Percentiles rank a stretch among this genome's conserved stretches.
These are phyloP conservation scores for Capsella bursapastoris DNA, from an alignment of 345 rosid genomes.

Conservation along the genomic window DNA sequence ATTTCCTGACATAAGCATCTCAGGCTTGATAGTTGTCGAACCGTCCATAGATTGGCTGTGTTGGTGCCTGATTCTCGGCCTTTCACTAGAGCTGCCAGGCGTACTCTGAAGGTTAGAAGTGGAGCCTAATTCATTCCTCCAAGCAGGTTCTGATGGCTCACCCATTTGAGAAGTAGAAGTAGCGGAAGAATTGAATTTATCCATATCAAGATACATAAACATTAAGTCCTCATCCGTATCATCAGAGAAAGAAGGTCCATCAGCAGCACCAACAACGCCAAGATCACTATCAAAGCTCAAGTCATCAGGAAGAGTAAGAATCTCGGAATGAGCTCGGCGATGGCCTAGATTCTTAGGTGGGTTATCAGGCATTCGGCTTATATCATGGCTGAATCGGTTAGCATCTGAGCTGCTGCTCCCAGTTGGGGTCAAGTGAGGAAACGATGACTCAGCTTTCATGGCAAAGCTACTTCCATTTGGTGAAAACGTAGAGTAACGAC, in stretches of 20 bases:
- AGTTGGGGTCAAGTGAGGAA: slow-evolving; percentile 51
- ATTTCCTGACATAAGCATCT: slow-evolving; percentile 76
- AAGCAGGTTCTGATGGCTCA: slow-evolving; percentile 51
- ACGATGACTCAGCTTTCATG: slow-evolving; percentile 60
- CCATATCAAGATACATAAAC: slow-evolving; percentile 86
- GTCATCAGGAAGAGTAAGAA: slow-evolving; percentile 90
- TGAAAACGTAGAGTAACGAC: slow-evolving; percentile 61
- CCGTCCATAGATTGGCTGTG: slow-evolving; percentile 98
- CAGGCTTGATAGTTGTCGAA: slow-evolving; percentile 70
- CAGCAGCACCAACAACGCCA: slow-evolving; percentile 78
- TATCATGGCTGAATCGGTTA: slow-evolving; percentile 67
- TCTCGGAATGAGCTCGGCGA: slow-evolving; percentile 95
- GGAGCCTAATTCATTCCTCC: slow-evolving; percentile 26
- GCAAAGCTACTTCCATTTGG: slow-evolving; percentile 50
- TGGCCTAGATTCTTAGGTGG: slow-evolving; percentile 87
- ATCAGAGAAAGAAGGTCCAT: slow-evolving; percentile 64
- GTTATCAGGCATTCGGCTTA: slow-evolving; percentile 85
- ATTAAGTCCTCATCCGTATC: slow-evolving; percentile 85
- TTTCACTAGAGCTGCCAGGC: slow-evolving; percentile 58
- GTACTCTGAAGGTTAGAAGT: slow-evolving; percentile 43
- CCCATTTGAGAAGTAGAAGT: slow-evolving; percentile 64
- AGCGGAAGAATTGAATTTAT: slow-evolving; percentile 76
- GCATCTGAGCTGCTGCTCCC: slow-evolving; percentile 59
- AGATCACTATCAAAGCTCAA: slow-evolving; percentile 91
- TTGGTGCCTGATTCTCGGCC: slow-evolving; percentile 89